Conservation (phyloP, 306 rosid genomes). For the Alnus rubra region DNA sequence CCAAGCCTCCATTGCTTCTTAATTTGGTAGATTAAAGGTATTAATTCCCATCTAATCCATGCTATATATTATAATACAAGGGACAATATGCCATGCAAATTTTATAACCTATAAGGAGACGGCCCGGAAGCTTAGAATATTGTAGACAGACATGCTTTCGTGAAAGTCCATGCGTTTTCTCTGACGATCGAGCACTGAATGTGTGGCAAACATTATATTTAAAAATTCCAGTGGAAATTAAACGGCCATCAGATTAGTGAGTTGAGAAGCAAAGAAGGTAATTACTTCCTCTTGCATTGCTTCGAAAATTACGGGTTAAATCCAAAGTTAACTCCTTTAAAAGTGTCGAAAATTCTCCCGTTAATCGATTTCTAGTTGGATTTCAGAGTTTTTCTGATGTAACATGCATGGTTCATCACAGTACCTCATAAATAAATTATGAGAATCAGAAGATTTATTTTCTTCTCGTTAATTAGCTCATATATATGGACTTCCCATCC, state of each 20-base stretch:
- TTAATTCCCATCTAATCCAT: conserved; percentile 30
- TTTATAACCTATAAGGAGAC: conserved; percentile 10
- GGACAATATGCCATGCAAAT: conserved; percentile 20
- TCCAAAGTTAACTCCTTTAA: no score
- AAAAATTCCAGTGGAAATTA: no score
- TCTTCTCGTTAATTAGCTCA: neutral
- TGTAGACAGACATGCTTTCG: conserved; percentile 29
- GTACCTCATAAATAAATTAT: neutral
- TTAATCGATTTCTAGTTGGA: no score
- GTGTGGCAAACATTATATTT: no score
- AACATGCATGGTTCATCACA: neutral
- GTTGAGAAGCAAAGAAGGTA: neutral
- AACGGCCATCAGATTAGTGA: neutral
- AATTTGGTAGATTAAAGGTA: conserved; percentile 35
- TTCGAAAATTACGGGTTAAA: no score
- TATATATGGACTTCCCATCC: neutral
- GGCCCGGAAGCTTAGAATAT: conserved; percentile 26
- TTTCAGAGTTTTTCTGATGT: no score
- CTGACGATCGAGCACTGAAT: neutral
- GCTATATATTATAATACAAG: conserved; percentile 22
- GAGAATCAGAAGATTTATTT: neutral
- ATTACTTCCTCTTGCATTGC: no score
- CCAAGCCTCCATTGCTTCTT: neutral
- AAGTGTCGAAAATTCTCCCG: neutral
- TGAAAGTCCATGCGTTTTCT: neutral